Conservation (phyloP, 2,329 filamentous ascomycete genomes). For the Trichoderma gracile region DNA sequence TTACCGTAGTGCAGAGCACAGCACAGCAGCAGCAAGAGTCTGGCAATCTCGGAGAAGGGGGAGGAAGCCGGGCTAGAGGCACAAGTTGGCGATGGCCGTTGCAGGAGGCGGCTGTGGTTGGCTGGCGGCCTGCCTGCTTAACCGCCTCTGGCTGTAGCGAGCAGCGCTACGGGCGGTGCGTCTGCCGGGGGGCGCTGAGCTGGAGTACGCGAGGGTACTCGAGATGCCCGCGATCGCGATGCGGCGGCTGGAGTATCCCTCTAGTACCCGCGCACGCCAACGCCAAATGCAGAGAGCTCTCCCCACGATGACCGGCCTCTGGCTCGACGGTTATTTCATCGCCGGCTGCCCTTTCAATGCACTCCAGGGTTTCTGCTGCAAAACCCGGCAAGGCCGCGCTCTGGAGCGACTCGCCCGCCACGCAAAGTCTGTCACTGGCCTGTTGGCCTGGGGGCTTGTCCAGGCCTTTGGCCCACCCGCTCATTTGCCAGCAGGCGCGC, state of each 20-base stretch:
- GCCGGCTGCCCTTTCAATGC: slow-evolving; percentile 5
- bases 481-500: slow-evolving; percentile 15
- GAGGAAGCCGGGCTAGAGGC: slow-evolving; percentile 17
- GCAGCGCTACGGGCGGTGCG: slow-evolving; percentile 17
- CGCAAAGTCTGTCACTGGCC: too few relatives aligned
- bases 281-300: too few relatives aligned
- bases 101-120: slow-evolving; percentile 13
- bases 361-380: slow-evolving; percentile 1
- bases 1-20: background rate
- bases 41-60: slow-evolving; percentile 17
- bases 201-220: background rate
- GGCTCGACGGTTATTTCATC: background rate
- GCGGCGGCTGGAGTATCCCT: background rate
- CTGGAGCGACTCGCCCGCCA: slow-evolving; percentile 2
- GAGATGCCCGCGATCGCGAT: background rate
- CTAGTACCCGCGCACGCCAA: too few relatives aligned
- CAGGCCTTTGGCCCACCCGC: slow-evolving; percentile 22
- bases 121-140: slow-evolving; percentile 7
- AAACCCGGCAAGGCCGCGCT: slow-evolving; percentile 13
- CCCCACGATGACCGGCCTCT: too few relatives aligned
- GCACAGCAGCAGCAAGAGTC: background rate
- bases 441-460: background rate
- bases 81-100: slow-evolving; percentile 22
- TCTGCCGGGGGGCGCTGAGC: slow-evolving; percentile 17
- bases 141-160: slow-evolving; percentile 6